phyloP scores from a whole-genome alignment of 257 asterid species.

The Solanum tacnaense region DNA sequence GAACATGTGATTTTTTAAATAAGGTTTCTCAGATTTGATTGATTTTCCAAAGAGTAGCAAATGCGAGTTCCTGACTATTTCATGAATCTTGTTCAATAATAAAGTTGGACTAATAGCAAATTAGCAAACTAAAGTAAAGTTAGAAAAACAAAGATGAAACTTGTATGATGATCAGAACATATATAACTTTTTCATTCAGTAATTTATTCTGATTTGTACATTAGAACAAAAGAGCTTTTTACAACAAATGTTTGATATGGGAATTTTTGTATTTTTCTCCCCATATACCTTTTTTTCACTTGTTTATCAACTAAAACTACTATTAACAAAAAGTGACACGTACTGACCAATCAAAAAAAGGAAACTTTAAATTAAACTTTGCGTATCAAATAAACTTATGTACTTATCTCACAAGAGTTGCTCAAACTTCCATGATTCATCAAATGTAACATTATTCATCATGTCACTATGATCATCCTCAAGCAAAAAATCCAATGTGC shows the following conservation, averaged over 20 bases:
- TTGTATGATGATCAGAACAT: background rate
- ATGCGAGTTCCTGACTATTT: background rate
- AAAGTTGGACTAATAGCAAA: background rate
- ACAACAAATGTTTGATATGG: background rate
- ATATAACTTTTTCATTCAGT: background rate
- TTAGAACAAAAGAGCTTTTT: background rate
- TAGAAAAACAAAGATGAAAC: background rate
- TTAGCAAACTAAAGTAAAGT: background rate
- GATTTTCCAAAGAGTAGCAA: background rate
- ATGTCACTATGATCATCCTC: constrained; percentile 9
- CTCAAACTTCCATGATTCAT: constrained; percentile 17
- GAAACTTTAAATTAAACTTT: background rate
- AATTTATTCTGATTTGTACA: background rate
- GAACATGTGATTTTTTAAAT: background rate
- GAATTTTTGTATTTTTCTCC: background rate
- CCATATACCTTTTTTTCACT: background rate
- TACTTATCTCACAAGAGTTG: background rate
- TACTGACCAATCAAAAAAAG: background rate
- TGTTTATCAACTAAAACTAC: background rate
- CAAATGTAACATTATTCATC: constrained; percentile 3
- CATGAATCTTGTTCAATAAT: background rate
- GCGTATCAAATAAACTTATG: background rate
- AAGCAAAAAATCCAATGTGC: constrained; percentile 36
- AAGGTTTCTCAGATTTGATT: background rate
- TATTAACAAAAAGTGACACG: background rate